Conservation (phyloP, 2,329 filamentous ascomycete species). For the Aureobasidium sp. region DNA sequence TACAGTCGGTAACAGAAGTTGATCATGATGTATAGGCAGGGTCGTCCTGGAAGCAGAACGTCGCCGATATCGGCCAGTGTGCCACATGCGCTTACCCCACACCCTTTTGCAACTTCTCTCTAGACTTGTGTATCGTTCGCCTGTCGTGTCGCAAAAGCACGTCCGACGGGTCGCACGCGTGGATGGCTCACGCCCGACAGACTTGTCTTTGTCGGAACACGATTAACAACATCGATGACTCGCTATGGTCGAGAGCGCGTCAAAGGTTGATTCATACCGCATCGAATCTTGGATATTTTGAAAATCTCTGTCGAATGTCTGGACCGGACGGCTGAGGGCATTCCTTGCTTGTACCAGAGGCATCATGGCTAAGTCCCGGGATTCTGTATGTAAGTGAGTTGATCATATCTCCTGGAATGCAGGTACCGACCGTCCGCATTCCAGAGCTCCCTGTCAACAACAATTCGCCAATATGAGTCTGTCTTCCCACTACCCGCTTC, state of each 20-base stretch:
- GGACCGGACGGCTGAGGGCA: neutral
- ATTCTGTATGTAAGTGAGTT: neutral
- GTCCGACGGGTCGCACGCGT: too few species aligned
- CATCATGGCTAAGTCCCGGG: neutral
- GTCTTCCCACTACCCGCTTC: neutral
- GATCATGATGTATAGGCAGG: neutral
- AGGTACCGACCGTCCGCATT: neutral
- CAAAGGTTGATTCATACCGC: too few species aligned
- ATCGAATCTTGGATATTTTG: neutral
- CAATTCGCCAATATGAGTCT: neutral
- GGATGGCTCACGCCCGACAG: too few species aligned
- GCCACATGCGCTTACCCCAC: neutral
- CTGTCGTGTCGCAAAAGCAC: too few species aligned
- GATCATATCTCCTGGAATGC: neutral
- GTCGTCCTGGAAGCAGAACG: neutral
- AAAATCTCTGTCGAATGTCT: neutral
- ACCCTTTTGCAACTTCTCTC: neutral
- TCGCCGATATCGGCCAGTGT: neutral
- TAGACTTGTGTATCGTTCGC: too few species aligned
- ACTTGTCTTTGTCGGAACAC: neutral
- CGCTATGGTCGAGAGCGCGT: too few species aligned
- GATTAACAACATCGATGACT: too few species aligned
- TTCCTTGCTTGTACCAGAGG: neutral
- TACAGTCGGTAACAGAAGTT: neutral
- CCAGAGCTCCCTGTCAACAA: slow-evolving; percentile 9